Evolutionary conservation across 129 eudicot genomes (phyloP).

Genomic region (Mikania micrantha): DNA sequence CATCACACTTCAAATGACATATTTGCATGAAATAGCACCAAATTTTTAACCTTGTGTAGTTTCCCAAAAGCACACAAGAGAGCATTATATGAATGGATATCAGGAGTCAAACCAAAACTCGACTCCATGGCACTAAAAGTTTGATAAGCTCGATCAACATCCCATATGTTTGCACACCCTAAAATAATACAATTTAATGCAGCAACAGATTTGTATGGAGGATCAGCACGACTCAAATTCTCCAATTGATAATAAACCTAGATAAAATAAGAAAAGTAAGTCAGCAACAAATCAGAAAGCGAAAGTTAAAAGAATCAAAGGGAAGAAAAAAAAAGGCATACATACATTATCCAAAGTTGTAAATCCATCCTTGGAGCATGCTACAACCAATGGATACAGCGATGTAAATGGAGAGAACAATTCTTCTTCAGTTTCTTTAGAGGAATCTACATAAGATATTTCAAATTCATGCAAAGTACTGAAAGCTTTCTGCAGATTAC

Average conservation of each 20-base stretch:
- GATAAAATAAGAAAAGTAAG: slow-evolving; percentile 5
- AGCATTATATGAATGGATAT: slow-evolving; percentile 83
- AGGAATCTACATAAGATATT: slow-evolving; percentile 37
- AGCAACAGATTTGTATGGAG: slow-evolving; percentile 84
- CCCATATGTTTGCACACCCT: slow-evolving; percentile 98
- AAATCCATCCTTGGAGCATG: slow-evolving; percentile 72
- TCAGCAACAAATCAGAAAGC: neutral
- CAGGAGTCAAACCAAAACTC: slow-evolving; percentile 68
- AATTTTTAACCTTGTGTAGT: slow-evolving; percentile 52
- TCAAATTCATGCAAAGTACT: slow-evolving; percentile 73
- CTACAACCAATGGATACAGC: slow-evolving; percentile 78
- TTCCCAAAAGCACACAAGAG: slow-evolving; percentile 74
- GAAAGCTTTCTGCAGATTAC: slow-evolving; percentile 64
- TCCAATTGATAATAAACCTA: slow-evolving; percentile 89
- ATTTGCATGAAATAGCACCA: neutral
- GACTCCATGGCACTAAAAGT: slow-evolving; percentile 65
- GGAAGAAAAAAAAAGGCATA: neutral
- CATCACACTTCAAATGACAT: neutral
- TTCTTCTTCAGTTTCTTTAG: slow-evolving; percentile 41
- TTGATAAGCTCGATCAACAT: slow-evolving; percentile 80
- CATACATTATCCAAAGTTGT: slow-evolving; percentile 64
- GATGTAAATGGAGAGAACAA: slow-evolving; percentile 84
- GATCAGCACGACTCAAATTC: slow-evolving; percentile 57
- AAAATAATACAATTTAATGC: slow-evolving; percentile 83
- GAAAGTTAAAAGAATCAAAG: neutral